Base-by-base conservation (phyloP, 2,329 filamentous ascomycete genomes). In the Aureobasidium sp. region DNA sequence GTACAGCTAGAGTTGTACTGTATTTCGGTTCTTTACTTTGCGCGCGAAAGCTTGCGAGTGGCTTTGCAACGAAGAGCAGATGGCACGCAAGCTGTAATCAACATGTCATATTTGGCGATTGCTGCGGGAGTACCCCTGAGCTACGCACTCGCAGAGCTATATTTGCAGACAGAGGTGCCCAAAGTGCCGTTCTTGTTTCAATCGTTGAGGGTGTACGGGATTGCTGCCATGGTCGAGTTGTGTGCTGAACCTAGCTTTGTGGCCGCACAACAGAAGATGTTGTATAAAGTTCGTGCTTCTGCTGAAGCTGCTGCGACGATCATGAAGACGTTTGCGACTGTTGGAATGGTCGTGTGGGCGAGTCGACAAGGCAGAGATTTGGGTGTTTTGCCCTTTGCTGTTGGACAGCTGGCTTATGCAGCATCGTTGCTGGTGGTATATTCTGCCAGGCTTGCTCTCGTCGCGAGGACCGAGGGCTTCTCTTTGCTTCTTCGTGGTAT, bases 1-100 rank as follows among this genome's bases (percentile, higher is more conserved):
- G 88, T 92, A 0, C 94, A 97, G 73, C 82, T 99, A 3, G 94
- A 99, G 69, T 85, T 97, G 0, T 97, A 92, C 73, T 92, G 93
- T 63, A 88, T 96, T 48, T 91, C 91, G 0, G 87, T 95, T n/a
- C 81, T 99, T 0, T 97, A 96, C 74, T 97, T 99, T 70, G 89
- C 94, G 0, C 84, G 94, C 42, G 94, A 99, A 75, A 93, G 89
- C 69, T 78, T 97, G 53, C 87, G 94, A 17, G 88, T 96, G n/a
- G 91, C 93, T 29, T 84, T 96, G 39, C 93, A 97, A 75, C 83
- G 94, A 57, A 89, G 69, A 39, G 73, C 77, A 8, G 73, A 78
- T 65, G 73, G 74, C 54, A 73, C 82, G 12, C 93, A 97, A 73
- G 85, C 89, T 2, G 86, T 93, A 47, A 83, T 97, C 74, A 99